Conservation (phyloP, 208 protist genomes). For the Acanthamoeba royreba region DNA sequence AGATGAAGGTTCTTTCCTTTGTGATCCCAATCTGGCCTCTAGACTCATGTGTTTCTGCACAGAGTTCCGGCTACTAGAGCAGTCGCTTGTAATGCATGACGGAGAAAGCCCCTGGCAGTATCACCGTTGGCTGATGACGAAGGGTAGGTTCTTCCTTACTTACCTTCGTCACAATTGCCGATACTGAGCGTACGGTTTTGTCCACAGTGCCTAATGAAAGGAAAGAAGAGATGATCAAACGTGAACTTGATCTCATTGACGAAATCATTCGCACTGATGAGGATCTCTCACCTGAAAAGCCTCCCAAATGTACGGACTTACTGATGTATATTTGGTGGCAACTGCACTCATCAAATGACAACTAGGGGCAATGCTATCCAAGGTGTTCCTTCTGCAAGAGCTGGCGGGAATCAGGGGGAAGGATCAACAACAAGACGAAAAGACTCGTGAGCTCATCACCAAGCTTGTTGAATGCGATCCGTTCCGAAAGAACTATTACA, state of each 20-base stretch:
- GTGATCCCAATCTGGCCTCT: not conserved
- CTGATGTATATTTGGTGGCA: not conserved
- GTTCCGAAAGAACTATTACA: conserved; percentile 2
- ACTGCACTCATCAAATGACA: not conserved
- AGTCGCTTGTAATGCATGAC: conserved; percentile 14
- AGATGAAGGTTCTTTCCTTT: not conserved
- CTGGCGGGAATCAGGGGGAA: not conserved
- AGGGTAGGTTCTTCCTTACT: not conserved
- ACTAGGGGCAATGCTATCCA: conserved; percentile 15
- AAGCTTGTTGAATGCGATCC: not conserved
- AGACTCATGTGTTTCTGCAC: not conserved
- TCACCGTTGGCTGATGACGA: conserved; percentile 6
- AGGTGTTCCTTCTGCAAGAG: conserved; percentile 18
- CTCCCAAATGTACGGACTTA: not conserved
- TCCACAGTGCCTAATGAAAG: not conserved
- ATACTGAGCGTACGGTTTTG: not conserved
- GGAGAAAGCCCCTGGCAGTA: conserved; percentile 33
- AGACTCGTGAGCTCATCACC: not conserved
- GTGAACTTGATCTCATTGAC: not conserved
- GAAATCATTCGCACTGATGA: not conserved
- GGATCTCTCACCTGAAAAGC: not conserved
- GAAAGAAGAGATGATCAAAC: conserved; percentile 1
- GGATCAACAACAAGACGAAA: not conserved
- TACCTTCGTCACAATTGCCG: not conserved
- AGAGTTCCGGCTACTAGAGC: conserved; percentile 1